Conservation (phyloP, 306 rosid genomes). For the Fragaria vesca region DNA sequence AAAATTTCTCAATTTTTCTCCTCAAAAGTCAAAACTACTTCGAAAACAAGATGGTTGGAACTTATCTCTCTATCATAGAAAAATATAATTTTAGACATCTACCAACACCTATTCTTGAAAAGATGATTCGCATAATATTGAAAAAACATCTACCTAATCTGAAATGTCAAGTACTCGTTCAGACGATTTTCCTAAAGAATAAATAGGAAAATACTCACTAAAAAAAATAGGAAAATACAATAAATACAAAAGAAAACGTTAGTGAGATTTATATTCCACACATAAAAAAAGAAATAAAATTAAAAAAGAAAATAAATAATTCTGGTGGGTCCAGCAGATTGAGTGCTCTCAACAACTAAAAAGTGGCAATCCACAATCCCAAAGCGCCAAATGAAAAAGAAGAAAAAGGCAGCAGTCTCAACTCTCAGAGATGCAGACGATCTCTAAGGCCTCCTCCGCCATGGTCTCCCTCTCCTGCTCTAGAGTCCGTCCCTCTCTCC, state of each 20-base stretch:
- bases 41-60: not conserved
- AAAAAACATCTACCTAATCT: too few species aligned
- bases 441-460: constrained; percentile 59
- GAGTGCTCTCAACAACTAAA: not conserved
- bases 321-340: not conserved
- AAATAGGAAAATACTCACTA: too few species aligned
- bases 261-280: not conserved
- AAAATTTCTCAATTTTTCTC: not conserved
- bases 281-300: not conserved
- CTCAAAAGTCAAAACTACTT: not conserved
- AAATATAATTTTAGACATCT: too few species aligned
- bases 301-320: not conserved
- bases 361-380: not conserved
- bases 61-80: too few species aligned
- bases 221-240: not conserved
- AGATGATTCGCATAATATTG: too few species aligned
- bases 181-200: too few species aligned
- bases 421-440: constrained; percentile 17
- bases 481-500: constrained; percentile 41
- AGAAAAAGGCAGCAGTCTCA: not conserved
- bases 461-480: constrained; percentile 62
- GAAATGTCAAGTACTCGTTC: too few species aligned
- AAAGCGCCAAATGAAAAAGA: not conserved
- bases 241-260: not conserved
- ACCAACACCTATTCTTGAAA: too few species aligned